phyloP scores from a whole-genome alignment of 305 asterid genomes.

The Fraxinus nigra region DNA sequence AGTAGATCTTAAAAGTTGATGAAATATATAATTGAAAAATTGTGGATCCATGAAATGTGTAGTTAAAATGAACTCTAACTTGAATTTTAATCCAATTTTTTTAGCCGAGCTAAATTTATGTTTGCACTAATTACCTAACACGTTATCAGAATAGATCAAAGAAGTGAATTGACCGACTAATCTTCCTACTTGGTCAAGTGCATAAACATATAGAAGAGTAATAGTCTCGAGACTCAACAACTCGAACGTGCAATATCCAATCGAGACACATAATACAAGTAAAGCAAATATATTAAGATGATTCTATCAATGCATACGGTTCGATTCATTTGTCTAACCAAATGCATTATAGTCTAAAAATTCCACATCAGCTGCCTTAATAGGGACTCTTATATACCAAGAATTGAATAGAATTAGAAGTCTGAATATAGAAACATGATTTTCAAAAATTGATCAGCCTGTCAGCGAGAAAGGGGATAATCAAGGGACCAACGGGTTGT shows the following conservation, averaged over 20 bases:
- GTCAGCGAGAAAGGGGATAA: not conserved
- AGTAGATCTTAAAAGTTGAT: not conserved
- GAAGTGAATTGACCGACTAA: not conserved
- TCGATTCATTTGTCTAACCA: slow-evolving; percentile 11
- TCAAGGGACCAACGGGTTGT: slow-evolving; percentile 39
- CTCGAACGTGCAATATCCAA: not conserved
- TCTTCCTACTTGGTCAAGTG: not conserved
- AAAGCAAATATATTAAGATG: not conserved
- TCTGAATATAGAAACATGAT: slow-evolving; percentile 15
- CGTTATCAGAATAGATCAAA: not conserved
- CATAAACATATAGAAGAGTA: not conserved
- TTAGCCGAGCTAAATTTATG: not conserved
- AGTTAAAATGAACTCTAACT: no score
- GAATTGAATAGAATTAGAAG: slow-evolving; percentile 23
- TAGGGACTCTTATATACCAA: slow-evolving; percentile 44
- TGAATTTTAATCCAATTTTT: no score
- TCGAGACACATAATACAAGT: not conserved
- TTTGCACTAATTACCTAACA: not conserved
- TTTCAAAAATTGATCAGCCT: slow-evolving; percentile 13
- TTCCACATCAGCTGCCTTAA: slow-evolving; percentile 26
- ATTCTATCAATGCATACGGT: not conserved
- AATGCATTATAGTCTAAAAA: slow-evolving; percentile 8
- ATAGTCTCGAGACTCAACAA: not conserved
- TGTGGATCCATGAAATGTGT: not conserved
- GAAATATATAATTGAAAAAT: no score